Conservation (phyloP, 2,329 filamentous ascomycete species). For the Beauveria rudraprayagi region DNA sequence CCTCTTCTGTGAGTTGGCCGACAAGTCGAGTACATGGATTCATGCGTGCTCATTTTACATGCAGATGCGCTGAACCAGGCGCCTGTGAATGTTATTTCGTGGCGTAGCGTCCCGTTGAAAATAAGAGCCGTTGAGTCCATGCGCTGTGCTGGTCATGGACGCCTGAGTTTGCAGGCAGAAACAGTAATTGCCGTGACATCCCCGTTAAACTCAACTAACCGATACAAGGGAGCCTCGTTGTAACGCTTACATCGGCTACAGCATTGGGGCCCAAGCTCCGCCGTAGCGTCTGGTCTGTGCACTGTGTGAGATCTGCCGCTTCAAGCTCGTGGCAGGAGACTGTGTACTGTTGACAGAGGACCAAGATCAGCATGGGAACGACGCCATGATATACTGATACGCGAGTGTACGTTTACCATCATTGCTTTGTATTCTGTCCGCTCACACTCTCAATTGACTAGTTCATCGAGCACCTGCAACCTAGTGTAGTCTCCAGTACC, state of each 20-base stretch:
- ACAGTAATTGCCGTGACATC: not conserved
- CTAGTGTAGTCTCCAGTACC: no score
- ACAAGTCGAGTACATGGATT: not conserved
- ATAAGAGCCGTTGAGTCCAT: not conserved
- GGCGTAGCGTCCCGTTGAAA: not conserved
- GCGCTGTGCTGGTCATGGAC: not conserved
- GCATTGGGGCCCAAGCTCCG: not conserved
- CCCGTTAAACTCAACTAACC: constrained; percentile 12
- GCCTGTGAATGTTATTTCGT: not conserved
- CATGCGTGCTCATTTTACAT: not conserved
- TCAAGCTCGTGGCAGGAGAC: no score
- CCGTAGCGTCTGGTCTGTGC: not conserved
- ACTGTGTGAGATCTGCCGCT: constrained; percentile 1
- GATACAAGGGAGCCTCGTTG: constrained; percentile 7
- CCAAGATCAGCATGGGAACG: not conserved
- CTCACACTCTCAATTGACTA: no score
- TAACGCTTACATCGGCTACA: not conserved
- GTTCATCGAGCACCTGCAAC: no score
- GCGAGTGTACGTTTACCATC: no score
- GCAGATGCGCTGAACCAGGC: not conserved
- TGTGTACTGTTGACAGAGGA: not conserved
- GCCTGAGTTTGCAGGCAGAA: not conserved
- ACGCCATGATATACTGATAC: no score
- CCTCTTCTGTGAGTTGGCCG: not conserved
- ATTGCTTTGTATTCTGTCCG: no score